Evolutionary conservation across 106 monocot genomes (phyloP).

Genomic region (Acorus gramineus): DNA sequence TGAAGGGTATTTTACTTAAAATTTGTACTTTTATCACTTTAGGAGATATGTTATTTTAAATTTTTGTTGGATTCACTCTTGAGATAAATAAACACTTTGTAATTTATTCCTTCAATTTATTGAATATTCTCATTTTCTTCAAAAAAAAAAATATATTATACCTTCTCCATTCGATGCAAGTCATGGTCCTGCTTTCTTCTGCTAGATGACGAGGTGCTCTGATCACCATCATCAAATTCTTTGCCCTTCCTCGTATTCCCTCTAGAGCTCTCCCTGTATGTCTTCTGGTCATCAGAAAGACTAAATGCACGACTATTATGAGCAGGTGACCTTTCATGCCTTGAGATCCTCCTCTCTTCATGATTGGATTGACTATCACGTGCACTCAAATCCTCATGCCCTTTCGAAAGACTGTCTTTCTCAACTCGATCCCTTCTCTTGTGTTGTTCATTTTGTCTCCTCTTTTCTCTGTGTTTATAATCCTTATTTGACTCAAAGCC

Average conservation of each 20-base stretch:
- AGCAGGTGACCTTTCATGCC: constrained; percentile 32
- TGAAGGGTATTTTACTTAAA: no score
- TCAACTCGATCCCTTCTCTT: constrained; percentile 26
- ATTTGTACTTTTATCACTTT: no score
- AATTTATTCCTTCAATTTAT: no score
- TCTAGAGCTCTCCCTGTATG: constrained; percentile 36
- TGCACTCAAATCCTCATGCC: constrained; percentile 20
- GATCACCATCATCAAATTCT: constrained; percentile 24
- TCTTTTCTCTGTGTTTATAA: constrained; percentile 27
- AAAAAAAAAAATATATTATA: constrained; percentile 4
- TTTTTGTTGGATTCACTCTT: no score
- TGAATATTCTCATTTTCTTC: no score
- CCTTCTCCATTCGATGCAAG: constrained; percentile 30
- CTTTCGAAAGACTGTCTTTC: constrained; percentile 32
- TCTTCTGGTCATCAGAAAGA: constrained; percentile 22
- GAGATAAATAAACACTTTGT: no score
- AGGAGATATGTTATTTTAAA: no score
- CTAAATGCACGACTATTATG: constrained; percentile 15
- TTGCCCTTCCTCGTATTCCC: constrained; percentile 40
- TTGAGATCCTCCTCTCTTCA: constrained; percentile 26
- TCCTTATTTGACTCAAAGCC: constrained; percentile 28
- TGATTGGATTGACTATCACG: constrained; percentile 25
- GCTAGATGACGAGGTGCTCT: constrained; percentile 8
- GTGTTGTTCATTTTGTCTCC: constrained; percentile 25
- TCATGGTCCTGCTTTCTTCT: constrained; percentile 46